A percentile compares a stretch with the other conserved stretches of the same genome.
phyloP scores from a whole-genome alignment of 306 rosid species.

The Quercus dentata region DNA sequence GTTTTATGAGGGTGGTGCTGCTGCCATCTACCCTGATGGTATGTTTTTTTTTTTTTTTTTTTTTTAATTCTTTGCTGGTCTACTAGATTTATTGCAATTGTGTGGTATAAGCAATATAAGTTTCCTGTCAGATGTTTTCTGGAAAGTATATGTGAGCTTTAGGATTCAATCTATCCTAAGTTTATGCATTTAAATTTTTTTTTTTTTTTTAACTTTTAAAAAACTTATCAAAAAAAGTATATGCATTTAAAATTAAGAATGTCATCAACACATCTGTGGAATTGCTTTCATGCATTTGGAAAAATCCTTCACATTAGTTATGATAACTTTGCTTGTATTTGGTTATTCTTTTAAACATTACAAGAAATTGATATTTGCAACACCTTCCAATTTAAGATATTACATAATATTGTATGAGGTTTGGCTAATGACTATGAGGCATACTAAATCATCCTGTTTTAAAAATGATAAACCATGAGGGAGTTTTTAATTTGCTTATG shows the following conservation, averaged over 20 bases:
- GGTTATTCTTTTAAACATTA: background rate
- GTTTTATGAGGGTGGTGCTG: constrained; percentile 99
- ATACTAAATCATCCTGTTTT: background rate
- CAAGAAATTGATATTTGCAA: background rate
- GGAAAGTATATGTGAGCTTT: constrained; percentile 5
- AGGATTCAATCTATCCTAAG: background rate
- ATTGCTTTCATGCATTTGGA: background rate
- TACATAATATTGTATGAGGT: constrained; percentile 15
- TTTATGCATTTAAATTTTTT: background rate
- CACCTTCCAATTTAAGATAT: background rate
- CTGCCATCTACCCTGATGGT: constrained; percentile 94
- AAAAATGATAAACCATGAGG: background rate
- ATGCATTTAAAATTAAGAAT: background rate
- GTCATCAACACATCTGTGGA: background rate
- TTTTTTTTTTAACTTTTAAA: too few relatives aligned
- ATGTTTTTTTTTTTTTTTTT: constrained; percentile 1
- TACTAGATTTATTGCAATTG: constrained; percentile 9
- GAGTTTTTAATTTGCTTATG: background rate
- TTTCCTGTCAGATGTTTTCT: constrained; percentile 8
- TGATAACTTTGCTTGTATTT: background rate
- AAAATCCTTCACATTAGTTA: background rate
- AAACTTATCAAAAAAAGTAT: too few relatives aligned
- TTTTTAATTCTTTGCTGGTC: constrained; percentile 3
- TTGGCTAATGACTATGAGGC: background rate
- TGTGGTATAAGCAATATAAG: background rate